A percentile compares a stretch with the other conserved stretches of the same genome.
Evolutionary conservation across 371 early-diverging fungal genomes (phyloP).

Genomic region (Synchytrium microbalum): DNA sequence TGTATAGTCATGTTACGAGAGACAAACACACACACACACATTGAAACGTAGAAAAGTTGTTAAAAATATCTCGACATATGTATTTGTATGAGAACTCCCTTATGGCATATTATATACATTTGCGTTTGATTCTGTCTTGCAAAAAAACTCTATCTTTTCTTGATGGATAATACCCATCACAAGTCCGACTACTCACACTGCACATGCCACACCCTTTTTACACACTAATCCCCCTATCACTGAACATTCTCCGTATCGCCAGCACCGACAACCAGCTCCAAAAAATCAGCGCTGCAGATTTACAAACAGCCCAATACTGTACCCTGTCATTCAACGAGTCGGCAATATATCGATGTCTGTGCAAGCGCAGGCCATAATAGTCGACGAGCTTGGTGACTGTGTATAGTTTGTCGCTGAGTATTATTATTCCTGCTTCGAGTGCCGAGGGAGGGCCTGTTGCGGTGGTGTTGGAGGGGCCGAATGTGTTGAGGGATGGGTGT

Average conservation of each 20-base stretch:
- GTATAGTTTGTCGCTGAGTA: not conserved
- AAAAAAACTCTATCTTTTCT: too few species aligned
- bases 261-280: not conserved
- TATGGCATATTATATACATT: too few species aligned
- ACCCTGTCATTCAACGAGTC: not conserved
- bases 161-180: too few species aligned
- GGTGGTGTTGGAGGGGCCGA: not conserved
- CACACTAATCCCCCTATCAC: not conserved
- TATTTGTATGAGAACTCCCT: too few species aligned
- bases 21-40: too few species aligned
- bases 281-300: not conserved
- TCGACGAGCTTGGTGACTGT: not conserved
- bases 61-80: too few species aligned
- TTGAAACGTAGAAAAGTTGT: too few species aligned
- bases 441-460: not conserved
- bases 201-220: not conserved
- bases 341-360: not conserved
- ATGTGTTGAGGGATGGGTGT: not conserved
- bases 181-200: too few species aligned
- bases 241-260: not conserved
- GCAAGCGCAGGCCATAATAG: not conserved
- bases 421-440: not conserved
- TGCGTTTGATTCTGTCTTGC: too few species aligned
- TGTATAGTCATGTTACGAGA: too few species aligned
- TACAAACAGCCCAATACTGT: not conserved